phyloP scores from a whole-genome alignment of 2,329 filamentous ascomycete species.

The Pseudocercospora crystallina region DNA sequence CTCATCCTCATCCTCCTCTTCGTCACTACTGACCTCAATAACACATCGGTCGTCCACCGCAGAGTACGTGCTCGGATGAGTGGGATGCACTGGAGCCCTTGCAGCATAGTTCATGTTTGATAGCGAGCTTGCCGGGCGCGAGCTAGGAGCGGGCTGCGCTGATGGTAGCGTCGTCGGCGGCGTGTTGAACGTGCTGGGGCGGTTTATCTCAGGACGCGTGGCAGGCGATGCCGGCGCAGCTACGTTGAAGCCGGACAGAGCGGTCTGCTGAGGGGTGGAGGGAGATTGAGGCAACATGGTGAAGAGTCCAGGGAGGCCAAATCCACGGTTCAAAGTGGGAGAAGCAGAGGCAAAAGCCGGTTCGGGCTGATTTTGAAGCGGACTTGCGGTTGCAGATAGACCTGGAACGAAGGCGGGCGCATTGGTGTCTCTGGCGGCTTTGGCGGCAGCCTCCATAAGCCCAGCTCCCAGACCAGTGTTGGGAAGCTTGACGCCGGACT shows the following conservation, averaged over 20 bases:
- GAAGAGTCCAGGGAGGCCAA: slow-evolving; percentile 31
- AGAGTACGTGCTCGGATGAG: too few relatives aligned
- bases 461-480: slow-evolving; percentile 19
- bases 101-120: too few relatives aligned
- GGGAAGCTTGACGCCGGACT: neutral
- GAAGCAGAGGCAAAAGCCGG: slow-evolving; percentile 10
- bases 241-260: slow-evolving; percentile 1
- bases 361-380: neutral
- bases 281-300: slow-evolving; percentile 5
- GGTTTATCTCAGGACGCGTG: too few relatives aligned
- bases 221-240: too few relatives aligned
- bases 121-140: too few relatives aligned
- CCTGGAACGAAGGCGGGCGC: neutral
- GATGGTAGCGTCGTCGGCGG: too few relatives aligned
- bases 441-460: slow-evolving; percentile 9
- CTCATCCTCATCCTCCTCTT: slow-evolving; percentile 42
- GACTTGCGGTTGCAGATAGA: neutral
- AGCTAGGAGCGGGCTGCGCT: too few relatives aligned
- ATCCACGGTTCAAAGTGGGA: slow-evolving; percentile 17
- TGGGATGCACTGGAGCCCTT: too few relatives aligned
- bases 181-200: too few relatives aligned
- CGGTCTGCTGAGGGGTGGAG: neutral
- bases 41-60: slow-evolving; percentile 63
- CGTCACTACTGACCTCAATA: slow-evolving; percentile 81
- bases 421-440: neutral